Evolutionary conservation across 768 basidiomycete species (phyloP).

Genomic region (Rhodosporidiobolus odoratus): DNA sequence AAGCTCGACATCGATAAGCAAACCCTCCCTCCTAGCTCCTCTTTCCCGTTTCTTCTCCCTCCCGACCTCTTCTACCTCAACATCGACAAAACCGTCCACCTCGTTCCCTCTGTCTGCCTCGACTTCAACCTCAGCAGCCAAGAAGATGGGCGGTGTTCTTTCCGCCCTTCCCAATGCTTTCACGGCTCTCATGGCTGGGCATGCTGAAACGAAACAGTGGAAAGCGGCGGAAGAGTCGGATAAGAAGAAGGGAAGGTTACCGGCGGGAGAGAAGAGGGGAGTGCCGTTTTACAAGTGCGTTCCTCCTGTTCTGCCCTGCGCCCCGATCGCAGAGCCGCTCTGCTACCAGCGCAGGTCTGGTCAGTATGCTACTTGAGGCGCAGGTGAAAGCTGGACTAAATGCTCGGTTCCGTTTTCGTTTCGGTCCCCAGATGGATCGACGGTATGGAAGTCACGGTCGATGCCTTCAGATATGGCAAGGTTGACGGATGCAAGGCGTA

Average conservation of each 20-base stretch:
- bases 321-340: too few species aligned
- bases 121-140: not conserved
- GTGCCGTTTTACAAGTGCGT: constrained; percentile 82
- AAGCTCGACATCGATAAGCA: not conserved
- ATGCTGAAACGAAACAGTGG: constrained; percentile 77
- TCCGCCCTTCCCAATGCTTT: constrained; percentile 53
- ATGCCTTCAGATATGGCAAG: constrained; percentile 88
- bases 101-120: not conserved
- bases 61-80: not conserved
- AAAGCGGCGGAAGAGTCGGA: constrained; percentile 64
- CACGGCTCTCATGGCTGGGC: constrained; percentile 80
- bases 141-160: not conserved
- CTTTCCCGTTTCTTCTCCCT: constrained; percentile 24
- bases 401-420: not conserved
- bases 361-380: too few species aligned
- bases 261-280: constrained; percentile 38
- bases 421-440: constrained; percentile 53
- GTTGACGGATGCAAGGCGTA: constrained; percentile 73
- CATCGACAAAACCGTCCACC: not conserved
- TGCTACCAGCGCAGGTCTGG: too few species aligned
- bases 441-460: constrained; percentile 97
- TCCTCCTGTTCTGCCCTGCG: not conserved
- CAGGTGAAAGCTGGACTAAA: too few species aligned
- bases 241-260: constrained; percentile 48
- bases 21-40: constrained; percentile 13